phyloP scores from a whole-genome alignment of 805 yeast species.

The Yamadazyma nakazawae region DNA sequence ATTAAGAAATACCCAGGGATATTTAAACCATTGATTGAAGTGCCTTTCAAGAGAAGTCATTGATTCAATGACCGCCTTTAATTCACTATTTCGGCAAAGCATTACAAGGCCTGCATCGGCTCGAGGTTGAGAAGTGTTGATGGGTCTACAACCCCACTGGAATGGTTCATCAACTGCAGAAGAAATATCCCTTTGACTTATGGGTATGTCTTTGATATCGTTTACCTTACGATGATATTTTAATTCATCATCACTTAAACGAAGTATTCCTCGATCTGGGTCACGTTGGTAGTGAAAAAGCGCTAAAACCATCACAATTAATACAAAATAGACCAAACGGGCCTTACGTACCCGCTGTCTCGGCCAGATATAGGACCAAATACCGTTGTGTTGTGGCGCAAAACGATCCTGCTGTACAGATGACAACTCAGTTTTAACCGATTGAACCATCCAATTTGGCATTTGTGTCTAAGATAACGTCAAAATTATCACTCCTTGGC shows the following conservation, averaged over 20 bases:
- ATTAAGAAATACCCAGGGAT: constrained; percentile 89
- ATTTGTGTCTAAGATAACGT: neutral
- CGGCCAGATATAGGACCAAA: neutral
- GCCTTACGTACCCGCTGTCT: neutral
- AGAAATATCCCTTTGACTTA: constrained; percentile 13
- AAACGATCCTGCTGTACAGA: neutral
- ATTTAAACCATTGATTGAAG: constrained; percentile 90
- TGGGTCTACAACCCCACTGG: constrained; percentile 51
- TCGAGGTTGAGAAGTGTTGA: constrained; percentile 38
- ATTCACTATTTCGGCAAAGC: constrained; percentile 76
- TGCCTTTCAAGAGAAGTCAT: constrained; percentile 77
- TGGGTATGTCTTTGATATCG: constrained; percentile 1
- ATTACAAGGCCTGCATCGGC: constrained; percentile 86
- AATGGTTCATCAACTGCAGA: constrained; percentile 43
- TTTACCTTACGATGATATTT: neutral
- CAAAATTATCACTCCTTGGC: neutral
- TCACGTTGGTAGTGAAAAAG: neutral
- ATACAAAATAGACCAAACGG: neutral
- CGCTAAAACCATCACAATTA: neutral
- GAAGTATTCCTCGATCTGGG: neutral
- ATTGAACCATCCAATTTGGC: neutral
- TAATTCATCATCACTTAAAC: constrained; percentile 3
- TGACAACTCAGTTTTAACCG: neutral
- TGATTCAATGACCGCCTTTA: constrained; percentile 71
- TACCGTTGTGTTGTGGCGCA: neutral